Base-by-base conservation (phyloP, 2,329 filamentous ascomycete species). In the Chaetomium sp. region DNA sequence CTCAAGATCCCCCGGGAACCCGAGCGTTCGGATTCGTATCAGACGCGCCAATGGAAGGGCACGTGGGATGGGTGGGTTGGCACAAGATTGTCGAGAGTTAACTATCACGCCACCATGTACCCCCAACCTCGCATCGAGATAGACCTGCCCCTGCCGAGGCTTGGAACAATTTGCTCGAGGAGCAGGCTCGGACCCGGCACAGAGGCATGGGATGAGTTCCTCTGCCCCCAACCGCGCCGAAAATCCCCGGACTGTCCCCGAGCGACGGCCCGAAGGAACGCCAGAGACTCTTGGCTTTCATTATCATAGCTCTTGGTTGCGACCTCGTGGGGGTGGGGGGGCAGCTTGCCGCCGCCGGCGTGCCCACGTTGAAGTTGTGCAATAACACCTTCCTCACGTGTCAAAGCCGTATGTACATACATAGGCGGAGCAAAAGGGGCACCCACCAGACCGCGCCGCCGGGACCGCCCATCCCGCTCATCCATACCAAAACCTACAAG, bases 21-120 rank as follows among this genome's bases (percentile, higher is more conserved):
- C 38, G 38, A n/a, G 13, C 5, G 38, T n/a, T 42, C 38, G 38
- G 38, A 42, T 42, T 42, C 38, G 38, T 7, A 19, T 19, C 16
- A 42, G 38, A 42, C 13, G 38, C 38, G 45, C 45, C 45, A 47
- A 47, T 47, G n/a, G 45, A 47, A 47, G n/a, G 45, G 45, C 45
- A 47, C 45, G 45, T 47, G 45, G 45, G 45, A n/a, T n/a, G 3
- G 45, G 19, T 21, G 45, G 45, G 19, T 21, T 21, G 42, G 42
- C 19, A 16, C 7, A 47, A 21, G 21, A 4, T 47, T 47, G 45
- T 23, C 19, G 38, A 42, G 6, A 29, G 27, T 3, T 29, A 42
- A n/a, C 38, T 47, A 47, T 47, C 45, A 47, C 45, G 45, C 45
- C 45, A 47, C 45, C n/a, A n/a, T n/a, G n/a, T 47, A 2, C 50